Percentiles rank a stretch among this genome's conserved stretches.
These are phyloP conservation scores for Apiospora kogelbergensis DNA, from an alignment of 2,329 filamentous ascomycete genomes.

Conservation along the genomic window DNA sequence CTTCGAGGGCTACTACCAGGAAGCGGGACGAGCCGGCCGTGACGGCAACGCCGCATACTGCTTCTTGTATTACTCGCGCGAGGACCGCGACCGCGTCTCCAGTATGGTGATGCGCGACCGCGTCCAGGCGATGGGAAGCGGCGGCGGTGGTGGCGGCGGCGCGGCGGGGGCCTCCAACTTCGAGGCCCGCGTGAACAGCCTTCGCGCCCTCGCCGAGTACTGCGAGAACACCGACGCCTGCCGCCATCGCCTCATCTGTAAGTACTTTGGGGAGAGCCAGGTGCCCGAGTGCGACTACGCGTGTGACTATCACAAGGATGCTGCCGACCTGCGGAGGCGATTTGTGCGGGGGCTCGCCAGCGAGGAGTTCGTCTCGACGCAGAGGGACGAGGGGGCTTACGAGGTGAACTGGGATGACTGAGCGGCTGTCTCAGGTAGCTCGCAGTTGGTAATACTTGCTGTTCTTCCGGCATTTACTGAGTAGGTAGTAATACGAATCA, in stretches of 20 bases:
- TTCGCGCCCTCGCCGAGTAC: conserved; percentile 71
- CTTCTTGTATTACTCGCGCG: conserved; percentile 86
- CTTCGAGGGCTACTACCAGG: conserved; percentile 95
- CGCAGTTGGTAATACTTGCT: background rate
- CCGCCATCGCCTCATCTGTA: conserved; percentile 72
- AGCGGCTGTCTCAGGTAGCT: background rate
- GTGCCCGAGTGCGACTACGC: conserved; percentile 67
- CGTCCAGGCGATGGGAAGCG: conserved; percentile 15
- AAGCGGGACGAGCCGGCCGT: conserved; percentile 86
- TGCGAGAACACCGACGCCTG: conserved; percentile 76
- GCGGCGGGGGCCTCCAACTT: conserved; percentile 32
- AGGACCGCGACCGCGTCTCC: conserved; percentile 76
- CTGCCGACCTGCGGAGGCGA: conserved; percentile 54
- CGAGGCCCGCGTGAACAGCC: conserved; percentile 58
- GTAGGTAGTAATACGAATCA: background rate
- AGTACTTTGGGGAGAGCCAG: conserved; percentile 71
- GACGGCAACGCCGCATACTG: conserved; percentile 86
- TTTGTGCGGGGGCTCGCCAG: conserved; percentile 57
- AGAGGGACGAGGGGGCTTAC: conserved; percentile 58
- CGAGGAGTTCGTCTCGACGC: conserved; percentile 64
- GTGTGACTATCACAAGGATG: conserved; percentile 77
- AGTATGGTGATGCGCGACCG: conserved; percentile 53
- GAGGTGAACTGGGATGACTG: conserved; percentile 54
- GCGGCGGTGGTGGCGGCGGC: conserved; percentile 31
- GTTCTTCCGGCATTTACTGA: background rate